phyloP scores from a whole-genome alignment of 2,329 filamentous ascomycete species.

The Alternaria consortialis region DNA sequence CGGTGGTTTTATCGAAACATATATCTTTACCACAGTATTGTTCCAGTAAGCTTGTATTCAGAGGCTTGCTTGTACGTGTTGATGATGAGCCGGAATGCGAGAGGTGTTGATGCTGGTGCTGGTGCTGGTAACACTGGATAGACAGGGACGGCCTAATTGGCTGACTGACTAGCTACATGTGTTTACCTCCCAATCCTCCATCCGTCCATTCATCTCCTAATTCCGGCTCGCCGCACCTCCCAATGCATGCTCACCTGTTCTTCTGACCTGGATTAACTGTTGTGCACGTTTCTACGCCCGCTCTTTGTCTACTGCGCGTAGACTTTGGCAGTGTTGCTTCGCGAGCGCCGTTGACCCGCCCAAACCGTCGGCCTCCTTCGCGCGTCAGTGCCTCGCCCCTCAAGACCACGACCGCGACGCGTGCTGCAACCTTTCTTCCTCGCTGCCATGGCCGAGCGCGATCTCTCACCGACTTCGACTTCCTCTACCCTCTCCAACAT shows the following conservation, averaged over 20 bases:
- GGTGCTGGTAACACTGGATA: conserved; percentile 44
- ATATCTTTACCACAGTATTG: not conserved
- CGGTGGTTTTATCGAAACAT: not conserved
- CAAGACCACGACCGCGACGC: conserved; percentile 33
- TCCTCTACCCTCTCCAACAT: conserved; percentile 56
- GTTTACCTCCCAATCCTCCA: conserved; percentile 46
- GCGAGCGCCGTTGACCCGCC: conserved; percentile 31
- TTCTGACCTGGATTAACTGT: conserved; percentile 27
- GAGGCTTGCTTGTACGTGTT: not conserved
- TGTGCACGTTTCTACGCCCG: conserved; percentile 22
- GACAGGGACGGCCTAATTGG: conserved; percentile 49
- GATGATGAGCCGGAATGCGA: conserved; percentile 33
- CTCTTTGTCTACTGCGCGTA: conserved; percentile 34
- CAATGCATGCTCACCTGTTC: conserved; percentile 41
- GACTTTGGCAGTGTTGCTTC: conserved; percentile 47
- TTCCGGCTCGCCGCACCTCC: conserved; percentile 24
- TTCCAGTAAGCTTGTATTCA: not conserved
- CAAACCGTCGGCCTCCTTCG: conserved; percentile 38
- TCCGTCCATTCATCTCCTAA: conserved; percentile 35
- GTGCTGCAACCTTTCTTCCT: conserved; percentile 21
- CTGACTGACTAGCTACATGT: conserved; percentile 47
- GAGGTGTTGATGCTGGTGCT: conserved; percentile 45
- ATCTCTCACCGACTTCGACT: conserved; percentile 50
- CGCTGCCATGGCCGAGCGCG: conserved; percentile 44
- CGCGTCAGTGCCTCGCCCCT: conserved; percentile 45